Base-by-base conservation (phyloP, 805 yeast genomes). In the Kodamaea kaohsiungensis region DNA sequence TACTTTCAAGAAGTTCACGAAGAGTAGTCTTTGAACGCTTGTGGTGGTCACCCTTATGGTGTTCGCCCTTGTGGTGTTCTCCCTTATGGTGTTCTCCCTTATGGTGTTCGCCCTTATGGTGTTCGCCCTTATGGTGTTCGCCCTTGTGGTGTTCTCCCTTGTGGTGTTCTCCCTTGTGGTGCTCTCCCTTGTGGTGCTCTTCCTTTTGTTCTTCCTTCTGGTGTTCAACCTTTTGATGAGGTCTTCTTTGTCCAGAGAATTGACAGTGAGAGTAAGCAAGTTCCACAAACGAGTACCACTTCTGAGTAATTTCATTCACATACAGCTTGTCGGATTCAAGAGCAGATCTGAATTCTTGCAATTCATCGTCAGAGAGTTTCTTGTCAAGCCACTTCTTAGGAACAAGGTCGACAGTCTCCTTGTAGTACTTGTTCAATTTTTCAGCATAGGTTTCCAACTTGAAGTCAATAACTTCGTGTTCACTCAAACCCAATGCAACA, bases 401-500 rank as follows among this genome's bases (percentile, higher is more conserved):
- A 25, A 73, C 59, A 10, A 56, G 55, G 1, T 56, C 49, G 18
- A 61, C 54, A 9, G 69, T 66, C n/a, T 64, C 57, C 1, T 70
- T 56, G 62, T 73, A 83, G 56, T 74, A 70, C 2, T 58, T 48
- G 7, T 64, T 46, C 48, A 86, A 77, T 15, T 72, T 70, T 6
- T 62, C 52, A n/a, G 85, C 68, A 64, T 86, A 86, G 45, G 78
- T 77, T 4, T 65, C 55, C 1, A 82, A 63, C n/a, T 71, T 70
- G 52, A 84, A 77, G 33, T 73, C 74, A 8, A 86, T 67, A 1
- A 88, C 74, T 62, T 85, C 89, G 49, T 73, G 78, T 58, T 87
- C 89, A 60, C 81, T 73, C 49, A 87, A 63, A 49, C 77, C 76
- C 54, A 87, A 67, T 0, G 79, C 70, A 9, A 85, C 64, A 43